phyloP scores from a whole-genome alignment of 352 stramenopile species.

The Phytophthora tentaculata region DNA sequence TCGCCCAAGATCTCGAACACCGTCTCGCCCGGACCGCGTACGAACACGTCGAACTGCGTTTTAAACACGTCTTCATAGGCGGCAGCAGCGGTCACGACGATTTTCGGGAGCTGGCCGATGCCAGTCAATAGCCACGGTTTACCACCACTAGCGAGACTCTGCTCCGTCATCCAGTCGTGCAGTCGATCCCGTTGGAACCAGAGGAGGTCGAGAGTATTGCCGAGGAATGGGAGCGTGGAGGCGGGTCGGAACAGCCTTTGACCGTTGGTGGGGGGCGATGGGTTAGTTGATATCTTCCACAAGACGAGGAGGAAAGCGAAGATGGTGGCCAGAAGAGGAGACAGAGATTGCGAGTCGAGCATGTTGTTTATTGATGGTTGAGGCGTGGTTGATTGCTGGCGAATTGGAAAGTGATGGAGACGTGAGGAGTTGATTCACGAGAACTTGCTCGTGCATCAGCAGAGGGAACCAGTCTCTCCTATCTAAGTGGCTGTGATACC shows the following conservation, averaged over 20 bases:
- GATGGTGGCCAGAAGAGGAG: conserved; percentile 7
- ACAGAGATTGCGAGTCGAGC: conserved; percentile 5
- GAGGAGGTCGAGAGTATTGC: conserved; percentile 55
- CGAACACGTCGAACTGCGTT: conserved; percentile 55
- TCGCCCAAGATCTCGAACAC: conserved; percentile 55
- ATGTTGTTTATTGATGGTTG: background rate
- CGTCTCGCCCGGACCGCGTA: conserved; percentile 50
- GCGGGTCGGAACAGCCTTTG: conserved; percentile 21
- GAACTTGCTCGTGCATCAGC: background rate
- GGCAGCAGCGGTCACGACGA: conserved; percentile 40
- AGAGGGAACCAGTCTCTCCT: too few relatives aligned
- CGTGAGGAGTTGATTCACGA: background rate
- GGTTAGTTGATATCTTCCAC: conserved; percentile 11
- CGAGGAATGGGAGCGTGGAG: conserved; percentile 48
- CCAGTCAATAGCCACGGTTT: conserved; percentile 42
- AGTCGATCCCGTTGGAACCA: conserved; percentile 52
- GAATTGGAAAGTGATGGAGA: conserved; percentile 8
- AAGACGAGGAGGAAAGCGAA: conserved; percentile 8
- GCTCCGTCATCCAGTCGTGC: conserved; percentile 62
- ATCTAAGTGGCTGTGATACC: conserved; percentile 8
- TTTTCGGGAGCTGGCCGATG: conserved; percentile 37
- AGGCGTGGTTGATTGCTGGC: background rate
- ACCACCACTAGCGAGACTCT: conserved; percentile 36
- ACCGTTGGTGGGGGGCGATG: conserved; percentile 3
- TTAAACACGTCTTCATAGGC: conserved; percentile 59